Percentiles rank a stretch among this genome's conserved stretches.
These are phyloP conservation scores for Penicillium paxilli DNA, from an alignment of 495 filamentous ascomycete genomes.

Conservation along the genomic window DNA sequence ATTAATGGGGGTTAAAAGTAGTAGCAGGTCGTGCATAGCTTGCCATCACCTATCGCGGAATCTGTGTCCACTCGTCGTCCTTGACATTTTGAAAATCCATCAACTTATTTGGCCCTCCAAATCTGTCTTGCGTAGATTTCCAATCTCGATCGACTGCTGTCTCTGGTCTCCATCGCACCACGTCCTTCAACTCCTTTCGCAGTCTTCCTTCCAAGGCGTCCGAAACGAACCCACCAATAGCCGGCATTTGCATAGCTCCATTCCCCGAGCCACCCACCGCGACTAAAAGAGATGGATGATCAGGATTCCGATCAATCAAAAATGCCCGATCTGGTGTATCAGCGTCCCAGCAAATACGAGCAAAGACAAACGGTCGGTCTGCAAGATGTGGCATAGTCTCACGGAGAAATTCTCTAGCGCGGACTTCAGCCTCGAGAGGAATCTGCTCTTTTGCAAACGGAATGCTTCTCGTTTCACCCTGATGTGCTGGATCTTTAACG, in stretches of 20 bases:
- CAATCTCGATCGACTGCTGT: slow-evolving; percentile 47
- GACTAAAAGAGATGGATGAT: slow-evolving; percentile 41
- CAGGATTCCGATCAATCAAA: slow-evolving; percentile 45
- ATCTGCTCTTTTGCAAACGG: slow-evolving; percentile 52
- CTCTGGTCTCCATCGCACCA: slow-evolving; percentile 54
- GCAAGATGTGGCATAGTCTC: slow-evolving; percentile 55
- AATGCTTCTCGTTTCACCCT: slow-evolving; percentile 29
- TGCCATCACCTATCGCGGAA: neutral
- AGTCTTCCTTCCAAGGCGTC: slow-evolving; percentile 47
- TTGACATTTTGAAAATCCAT: slow-evolving; percentile 50
- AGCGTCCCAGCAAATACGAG: slow-evolving; percentile 55
- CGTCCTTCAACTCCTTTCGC: slow-evolving; percentile 35
- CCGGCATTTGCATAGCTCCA: slow-evolving; percentile 51
- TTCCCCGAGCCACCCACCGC: slow-evolving; percentile 53
- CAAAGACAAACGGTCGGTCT: slow-evolving; percentile 45
- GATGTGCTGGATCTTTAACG: slow-evolving; percentile 14
- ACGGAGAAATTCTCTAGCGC: slow-evolving; percentile 41
- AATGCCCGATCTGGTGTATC: slow-evolving; percentile 54
- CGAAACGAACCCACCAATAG: slow-evolving; percentile 47
- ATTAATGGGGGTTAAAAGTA: too few relatives aligned
- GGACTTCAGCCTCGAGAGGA: slow-evolving; percentile 42
- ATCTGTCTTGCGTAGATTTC: slow-evolving; percentile 48
- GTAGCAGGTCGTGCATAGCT: neutral
- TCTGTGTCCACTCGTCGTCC: slow-evolving; percentile 34
- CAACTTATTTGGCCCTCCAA: slow-evolving; percentile 41